These are phyloP conservation scores for Kalaharituber pfeilii DNA, from an alignment of 2,329 filamentous ascomycete genomes.

Conservation along the genomic window DNA sequence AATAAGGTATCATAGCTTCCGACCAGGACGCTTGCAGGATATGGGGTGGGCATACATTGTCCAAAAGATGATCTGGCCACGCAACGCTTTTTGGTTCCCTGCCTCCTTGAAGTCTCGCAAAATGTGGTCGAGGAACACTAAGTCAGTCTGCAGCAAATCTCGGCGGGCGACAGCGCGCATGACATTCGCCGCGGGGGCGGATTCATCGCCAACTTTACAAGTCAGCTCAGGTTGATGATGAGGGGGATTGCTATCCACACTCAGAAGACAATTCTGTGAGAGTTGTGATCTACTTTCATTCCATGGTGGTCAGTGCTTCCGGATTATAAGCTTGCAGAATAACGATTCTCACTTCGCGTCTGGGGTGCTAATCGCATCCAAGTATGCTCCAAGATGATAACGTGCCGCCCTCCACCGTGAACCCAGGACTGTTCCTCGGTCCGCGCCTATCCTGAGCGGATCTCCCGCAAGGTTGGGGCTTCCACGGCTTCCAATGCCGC, in stretches of 20 bases:
- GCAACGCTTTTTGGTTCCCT: neutral
- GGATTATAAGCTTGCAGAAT: too few relatives aligned
- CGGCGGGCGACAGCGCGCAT: neutral
- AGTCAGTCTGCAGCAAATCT: neutral
- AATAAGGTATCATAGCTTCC: neutral
- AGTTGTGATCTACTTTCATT: too few relatives aligned
- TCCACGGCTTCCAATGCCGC: neutral
- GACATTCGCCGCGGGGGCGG: neutral
- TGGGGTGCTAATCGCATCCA: neutral
- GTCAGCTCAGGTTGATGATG: too few relatives aligned
- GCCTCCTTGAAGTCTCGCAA: neutral
- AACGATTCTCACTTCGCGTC: neutral
- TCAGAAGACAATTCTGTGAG: too few relatives aligned
- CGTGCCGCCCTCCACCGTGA: neutral
- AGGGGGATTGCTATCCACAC: too few relatives aligned
- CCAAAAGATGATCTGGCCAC: neutral
- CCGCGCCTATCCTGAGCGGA: neutral
- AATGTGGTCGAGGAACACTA: neutral
- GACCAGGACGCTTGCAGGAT: neutral
- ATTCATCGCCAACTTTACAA: neutral
- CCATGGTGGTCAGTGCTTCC: too few relatives aligned
- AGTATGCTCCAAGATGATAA: neutral
- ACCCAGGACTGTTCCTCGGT: neutral
- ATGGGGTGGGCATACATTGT: neutral
- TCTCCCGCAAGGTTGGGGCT: neutral